Base-by-base conservation (phyloP, 2,329 filamentous ascomycete genomes). In the Ascomycota sp. region DNA sequence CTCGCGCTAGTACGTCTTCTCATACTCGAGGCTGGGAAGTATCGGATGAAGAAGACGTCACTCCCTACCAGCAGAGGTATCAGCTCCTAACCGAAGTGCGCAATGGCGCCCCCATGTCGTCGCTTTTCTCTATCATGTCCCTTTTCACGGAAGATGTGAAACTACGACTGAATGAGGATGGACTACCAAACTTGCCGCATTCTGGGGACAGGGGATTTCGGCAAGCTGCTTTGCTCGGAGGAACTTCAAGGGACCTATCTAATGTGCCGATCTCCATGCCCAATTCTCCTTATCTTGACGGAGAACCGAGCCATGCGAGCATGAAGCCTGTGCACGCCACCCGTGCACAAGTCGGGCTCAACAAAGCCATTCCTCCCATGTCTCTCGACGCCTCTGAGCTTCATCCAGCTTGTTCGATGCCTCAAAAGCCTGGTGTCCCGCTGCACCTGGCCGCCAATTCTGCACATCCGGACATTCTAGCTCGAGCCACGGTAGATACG, bases 41-140 rank as follows among this genome's bases (percentile, higher is more conserved):
- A 30, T 68, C 68, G 4, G 65, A 66, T 35, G 76, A 79, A n/a
- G 76, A 82, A n/a, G 75, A 76, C 20, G 57, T 62, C 21, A 53
- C 65, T 5, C 68, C 69, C 23, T 67, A 65, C 7, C 73, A 80
- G 33, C 83, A 93, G 47, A 80, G 77, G 21, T 98, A 98, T 44
- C 89, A 95, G 48, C 65, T 98, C 24, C 61, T 98, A 31, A 98
- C 89, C 0, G 91, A 98, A 52, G 86, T 98, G 31, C 91, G 89
- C 44, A 98, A 98, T 43, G 89, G 89, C 10, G 85, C 89, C 1
- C 86, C 91, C 1, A 94, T 98, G 86, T 98, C 89, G 5, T 98
- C 89, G 0, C 56, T 98, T 2, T 98, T 98, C 51, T 95, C 89
- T 1, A 93, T 98, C 40, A 71, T 98, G 53, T 92, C 86, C 2